Conservation (phyloP, 192 early-diverging fungal species). For the Chytriomyces sp. region DNA sequence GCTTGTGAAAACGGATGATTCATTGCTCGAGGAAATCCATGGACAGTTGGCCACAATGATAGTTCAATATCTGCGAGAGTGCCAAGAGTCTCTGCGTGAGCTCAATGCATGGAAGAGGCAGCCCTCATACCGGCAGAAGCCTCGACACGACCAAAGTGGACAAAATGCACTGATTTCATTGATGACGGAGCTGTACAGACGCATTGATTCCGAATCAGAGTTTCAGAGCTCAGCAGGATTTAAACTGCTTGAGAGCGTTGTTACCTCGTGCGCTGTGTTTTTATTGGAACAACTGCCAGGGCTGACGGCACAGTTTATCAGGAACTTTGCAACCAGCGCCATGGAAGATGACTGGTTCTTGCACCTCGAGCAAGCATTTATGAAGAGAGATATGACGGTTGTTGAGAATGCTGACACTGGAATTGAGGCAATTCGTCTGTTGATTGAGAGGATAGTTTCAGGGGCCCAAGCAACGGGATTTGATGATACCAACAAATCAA, state of each 20-base stretch:
- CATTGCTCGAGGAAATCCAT: conserved; percentile 1
- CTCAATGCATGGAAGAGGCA: not conserved
- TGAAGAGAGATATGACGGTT: not conserved
- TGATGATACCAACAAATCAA: not conserved
- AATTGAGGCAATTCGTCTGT: not conserved
- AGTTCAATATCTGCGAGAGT: not conserved
- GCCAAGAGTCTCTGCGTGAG: not conserved
- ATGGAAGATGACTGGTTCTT: not conserved
- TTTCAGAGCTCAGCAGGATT: not conserved
- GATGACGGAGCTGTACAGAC: not conserved
- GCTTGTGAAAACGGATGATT: not conserved
- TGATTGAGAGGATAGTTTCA: not conserved
- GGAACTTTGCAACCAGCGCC: not conserved
- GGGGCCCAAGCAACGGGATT: not conserved
- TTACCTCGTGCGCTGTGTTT: not conserved
- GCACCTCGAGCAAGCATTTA: not conserved
- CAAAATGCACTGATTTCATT: not conserved
- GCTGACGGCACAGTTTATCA: not conserved
- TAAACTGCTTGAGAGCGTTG: not conserved
- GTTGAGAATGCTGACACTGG: not conserved
- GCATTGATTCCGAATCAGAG: not conserved
- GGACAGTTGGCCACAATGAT: not conserved
- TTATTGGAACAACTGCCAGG: not conserved
- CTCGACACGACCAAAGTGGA: not conserved
- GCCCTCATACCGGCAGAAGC: not conserved